Conservation (phyloP, 768 basidiomycete species). For the Boletales sp. region DNA sequence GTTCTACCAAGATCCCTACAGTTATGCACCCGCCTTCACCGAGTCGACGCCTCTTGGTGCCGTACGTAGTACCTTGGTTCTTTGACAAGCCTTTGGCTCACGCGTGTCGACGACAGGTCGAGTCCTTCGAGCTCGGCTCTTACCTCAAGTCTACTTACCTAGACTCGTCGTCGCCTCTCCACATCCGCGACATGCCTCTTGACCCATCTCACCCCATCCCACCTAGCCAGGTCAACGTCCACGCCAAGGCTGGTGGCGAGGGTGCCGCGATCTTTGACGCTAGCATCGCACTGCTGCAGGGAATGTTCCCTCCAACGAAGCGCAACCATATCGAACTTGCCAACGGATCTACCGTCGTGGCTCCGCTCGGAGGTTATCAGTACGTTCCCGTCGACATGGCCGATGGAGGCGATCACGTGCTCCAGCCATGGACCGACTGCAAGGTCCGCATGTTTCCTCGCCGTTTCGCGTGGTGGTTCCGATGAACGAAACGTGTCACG, state of each 20-base stretch:
- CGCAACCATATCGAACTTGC: slow-evolving; percentile 71
- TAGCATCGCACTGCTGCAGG: slow-evolving; percentile 77
- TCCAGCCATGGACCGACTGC: slow-evolving; percentile 75
- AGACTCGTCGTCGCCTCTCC: slow-evolving; percentile 58
- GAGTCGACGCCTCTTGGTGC: slow-evolving; percentile 78
- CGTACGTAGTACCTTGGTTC: slow-evolving; percentile 34
- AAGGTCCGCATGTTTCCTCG: slow-evolving; percentile 35
- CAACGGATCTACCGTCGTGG: slow-evolving; percentile 66
- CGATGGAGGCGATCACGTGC: slow-evolving; percentile 59
- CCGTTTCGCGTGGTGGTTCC: slow-evolving; percentile 37
- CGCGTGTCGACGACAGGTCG: slow-evolving; percentile 39
- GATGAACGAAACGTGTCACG: slow-evolving; percentile 1
- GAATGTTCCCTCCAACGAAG: slow-evolving; percentile 74
- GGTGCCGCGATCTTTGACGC: slow-evolving; percentile 81
- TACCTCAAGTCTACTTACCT: slow-evolving; percentile 65
- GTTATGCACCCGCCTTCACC: slow-evolving; percentile 57
- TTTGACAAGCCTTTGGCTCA: slow-evolving; percentile 2
- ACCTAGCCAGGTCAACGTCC: slow-evolving; percentile 66
- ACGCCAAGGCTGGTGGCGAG: slow-evolving; percentile 79
- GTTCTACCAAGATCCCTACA: slow-evolving; percentile 69
- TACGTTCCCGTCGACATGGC: slow-evolving; percentile 74
- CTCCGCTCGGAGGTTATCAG: slow-evolving; percentile 83
- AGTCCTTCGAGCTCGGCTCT: slow-evolving; percentile 64
- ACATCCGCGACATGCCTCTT: slow-evolving; percentile 63
- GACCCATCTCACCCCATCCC: slow-evolving; percentile 56